These are phyloP conservation scores for Ustilago shanxiensis DNA, from an alignment of 1,284 basidiomycete genomes.

Conservation along the genomic window DNA sequence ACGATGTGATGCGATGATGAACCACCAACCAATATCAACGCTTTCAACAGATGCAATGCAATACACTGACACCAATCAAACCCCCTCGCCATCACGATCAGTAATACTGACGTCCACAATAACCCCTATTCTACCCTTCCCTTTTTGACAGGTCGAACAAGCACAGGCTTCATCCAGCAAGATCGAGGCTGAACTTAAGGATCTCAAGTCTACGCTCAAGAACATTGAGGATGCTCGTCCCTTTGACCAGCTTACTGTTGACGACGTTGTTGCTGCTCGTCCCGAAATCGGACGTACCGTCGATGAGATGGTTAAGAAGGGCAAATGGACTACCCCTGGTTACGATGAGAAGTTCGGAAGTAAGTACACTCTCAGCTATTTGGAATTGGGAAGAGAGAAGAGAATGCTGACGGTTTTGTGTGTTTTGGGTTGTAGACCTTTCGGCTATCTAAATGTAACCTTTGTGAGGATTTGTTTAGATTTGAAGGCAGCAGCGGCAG, in stretches of 20 bases:
- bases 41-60: neutral
- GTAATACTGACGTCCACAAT: slow-evolving; percentile 23
- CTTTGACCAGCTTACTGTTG: slow-evolving; percentile 94
- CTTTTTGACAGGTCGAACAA: slow-evolving; percentile 79
- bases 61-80: neutral
- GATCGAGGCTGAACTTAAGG: slow-evolving; percentile 91
- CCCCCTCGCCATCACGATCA: neutral
- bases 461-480: neutral
- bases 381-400: no score
- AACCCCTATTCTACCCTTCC: no score
- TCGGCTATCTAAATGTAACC: slow-evolving; percentile 54
- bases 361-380: slow-evolving; percentile 26
- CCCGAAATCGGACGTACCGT: slow-evolving; percentile 92
- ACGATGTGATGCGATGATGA: neutral
- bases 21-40: no score
- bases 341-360: slow-evolving; percentile 70
- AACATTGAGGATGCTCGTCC: slow-evolving; percentile 98
- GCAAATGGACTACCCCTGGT: slow-evolving; percentile 89
- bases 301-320: slow-evolving; percentile 98
- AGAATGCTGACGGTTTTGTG: neutral
- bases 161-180: slow-evolving; percentile 91
- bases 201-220: slow-evolving; percentile 91
- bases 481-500: neutral
- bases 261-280: slow-evolving; percentile 91
- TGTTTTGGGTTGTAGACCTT: slow-evolving; percentile 42